phyloP scores from a whole-genome alignment of 305 asterid species.

The Withania somnifera region DNA sequence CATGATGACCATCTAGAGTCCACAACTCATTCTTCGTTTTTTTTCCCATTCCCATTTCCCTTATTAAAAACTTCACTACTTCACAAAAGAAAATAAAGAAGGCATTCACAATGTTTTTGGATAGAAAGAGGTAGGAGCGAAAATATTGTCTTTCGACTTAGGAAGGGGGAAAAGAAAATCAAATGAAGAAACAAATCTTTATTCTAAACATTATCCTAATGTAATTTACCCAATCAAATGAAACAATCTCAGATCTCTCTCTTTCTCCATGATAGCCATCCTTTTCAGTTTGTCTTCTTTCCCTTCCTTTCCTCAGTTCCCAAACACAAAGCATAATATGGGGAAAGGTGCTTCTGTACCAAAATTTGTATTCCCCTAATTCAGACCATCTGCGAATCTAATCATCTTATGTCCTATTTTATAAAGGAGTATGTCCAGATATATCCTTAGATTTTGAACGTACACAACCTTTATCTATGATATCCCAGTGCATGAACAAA shows the following conservation, averaged over 20 bases:
- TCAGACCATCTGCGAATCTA: background rate
- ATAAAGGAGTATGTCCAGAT: background rate
- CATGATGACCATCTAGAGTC: background rate
- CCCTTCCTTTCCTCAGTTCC: background rate
- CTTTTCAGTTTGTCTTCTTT: background rate
- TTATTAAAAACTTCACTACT: background rate
- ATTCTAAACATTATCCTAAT: background rate
- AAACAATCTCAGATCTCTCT: background rate
- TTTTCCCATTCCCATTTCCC: background rate
- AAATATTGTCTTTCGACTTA: background rate
- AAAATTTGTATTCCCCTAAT: background rate
- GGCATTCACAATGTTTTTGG: background rate
- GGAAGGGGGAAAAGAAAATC: background rate
- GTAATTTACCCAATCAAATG: background rate
- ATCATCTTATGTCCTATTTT: background rate
- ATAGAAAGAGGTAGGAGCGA: background rate
- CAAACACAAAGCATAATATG: background rate
- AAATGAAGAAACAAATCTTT: background rate
- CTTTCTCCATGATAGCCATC: background rate
- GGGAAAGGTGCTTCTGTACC: background rate
- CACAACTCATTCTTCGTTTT: background rate
- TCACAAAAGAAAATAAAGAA: background rate
- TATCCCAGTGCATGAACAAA: background rate
- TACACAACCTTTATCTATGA: background rate
- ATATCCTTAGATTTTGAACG: constrained; percentile 1